Conservation (phyloP, 345 rosid species). For the Microthlaspi erraticum region DNA sequence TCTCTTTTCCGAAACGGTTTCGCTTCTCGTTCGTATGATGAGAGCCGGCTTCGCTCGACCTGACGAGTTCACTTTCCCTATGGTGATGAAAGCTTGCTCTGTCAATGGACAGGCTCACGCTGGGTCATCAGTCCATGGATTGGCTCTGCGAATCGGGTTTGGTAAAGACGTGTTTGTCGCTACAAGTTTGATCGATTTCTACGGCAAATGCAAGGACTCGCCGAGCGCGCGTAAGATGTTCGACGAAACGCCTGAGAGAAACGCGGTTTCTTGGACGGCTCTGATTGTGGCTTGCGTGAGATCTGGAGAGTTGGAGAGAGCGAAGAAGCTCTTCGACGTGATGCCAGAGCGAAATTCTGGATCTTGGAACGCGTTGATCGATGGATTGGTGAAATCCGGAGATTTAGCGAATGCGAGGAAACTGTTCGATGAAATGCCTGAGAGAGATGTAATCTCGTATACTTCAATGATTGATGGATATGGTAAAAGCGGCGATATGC, state of each 20-base stretch:
- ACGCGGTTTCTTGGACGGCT: slow-evolving; percentile 79
- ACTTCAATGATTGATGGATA: slow-evolving; percentile 79
- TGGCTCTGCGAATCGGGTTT: slow-evolving; percentile 51
- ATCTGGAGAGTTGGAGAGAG: slow-evolving; percentile 58
- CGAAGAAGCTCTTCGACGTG: slow-evolving; percentile 51
- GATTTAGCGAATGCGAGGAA: slow-evolving; percentile 63
- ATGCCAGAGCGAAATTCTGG: slow-evolving; percentile 64
- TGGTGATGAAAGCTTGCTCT: slow-evolving; percentile 63
- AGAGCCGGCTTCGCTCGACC: slow-evolving; percentile 48
- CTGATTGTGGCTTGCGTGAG: slow-evolving; percentile 61
- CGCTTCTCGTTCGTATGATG: slow-evolving; percentile 62
- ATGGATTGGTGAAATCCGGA: slow-evolving; percentile 56
- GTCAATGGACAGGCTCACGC: slow-evolving; percentile 44
- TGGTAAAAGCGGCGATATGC: slow-evolving; percentile 64
- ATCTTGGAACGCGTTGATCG: slow-evolving; percentile 73
- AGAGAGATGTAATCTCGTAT: slow-evolving; percentile 69
- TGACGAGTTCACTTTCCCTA: slow-evolving; percentile 59
- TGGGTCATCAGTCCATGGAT: slow-evolving; percentile 64
- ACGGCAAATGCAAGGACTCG: slow-evolving; percentile 64
- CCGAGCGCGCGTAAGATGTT: slow-evolving; percentile 62
- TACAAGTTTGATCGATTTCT: slow-evolving; percentile 68
- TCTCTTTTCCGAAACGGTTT: slow-evolving; percentile 46
- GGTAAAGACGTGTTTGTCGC: slow-evolving; percentile 57
- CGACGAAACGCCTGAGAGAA: slow-evolving; percentile 59
- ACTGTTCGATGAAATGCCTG: slow-evolving; percentile 71